A percentile compares a stretch with the other conserved stretches of the same genome.
Evolutionary conservation across 768 basidiomycete species (phyloP).

Genomic region (Podaxis sp.): DNA sequence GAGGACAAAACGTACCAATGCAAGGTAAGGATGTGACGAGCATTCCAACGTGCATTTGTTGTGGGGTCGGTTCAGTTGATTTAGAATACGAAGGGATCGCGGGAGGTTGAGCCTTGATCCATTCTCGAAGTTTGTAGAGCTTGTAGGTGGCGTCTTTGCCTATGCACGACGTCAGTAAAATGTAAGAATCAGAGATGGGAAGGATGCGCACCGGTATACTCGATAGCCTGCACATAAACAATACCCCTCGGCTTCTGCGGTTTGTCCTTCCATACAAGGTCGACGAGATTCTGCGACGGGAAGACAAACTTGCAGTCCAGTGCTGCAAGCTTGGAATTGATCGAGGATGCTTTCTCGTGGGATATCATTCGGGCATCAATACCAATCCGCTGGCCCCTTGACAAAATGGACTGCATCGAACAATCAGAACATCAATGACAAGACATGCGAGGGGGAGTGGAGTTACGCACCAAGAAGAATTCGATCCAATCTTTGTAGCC

Average conservation of each 20-base stretch:
- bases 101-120: constrained; percentile 60
- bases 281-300: constrained; percentile 80
- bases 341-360: constrained; percentile 58
- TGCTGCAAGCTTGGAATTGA: constrained; percentile 51
- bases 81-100: constrained; percentile 61
- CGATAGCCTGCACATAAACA: constrained; percentile 63
- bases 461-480: constrained; percentile 44
- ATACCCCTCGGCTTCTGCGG: constrained; percentile 62
- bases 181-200: neutral
- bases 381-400: constrained; percentile 55
- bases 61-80: constrained; percentile 44
- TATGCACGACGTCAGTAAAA: constrained; percentile 10
- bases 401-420: constrained; percentile 25
- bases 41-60: constrained; percentile 64
- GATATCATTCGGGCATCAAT: constrained; percentile 84
- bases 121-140: constrained; percentile 62
- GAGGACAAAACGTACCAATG: constrained; percentile 48
- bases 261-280: constrained; percentile 77
- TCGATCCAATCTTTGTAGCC: constrained; percentile 72
- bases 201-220: constrained; percentile 51
- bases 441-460: neutral
- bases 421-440: neutral
- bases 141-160: constrained; percentile 66
- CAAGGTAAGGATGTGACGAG: constrained; percentile 64
- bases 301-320: constrained; percentile 68